Base-by-base conservation (phyloP, 139 green algal genomes). In the Chlamydomonas schloesseri region DNA sequence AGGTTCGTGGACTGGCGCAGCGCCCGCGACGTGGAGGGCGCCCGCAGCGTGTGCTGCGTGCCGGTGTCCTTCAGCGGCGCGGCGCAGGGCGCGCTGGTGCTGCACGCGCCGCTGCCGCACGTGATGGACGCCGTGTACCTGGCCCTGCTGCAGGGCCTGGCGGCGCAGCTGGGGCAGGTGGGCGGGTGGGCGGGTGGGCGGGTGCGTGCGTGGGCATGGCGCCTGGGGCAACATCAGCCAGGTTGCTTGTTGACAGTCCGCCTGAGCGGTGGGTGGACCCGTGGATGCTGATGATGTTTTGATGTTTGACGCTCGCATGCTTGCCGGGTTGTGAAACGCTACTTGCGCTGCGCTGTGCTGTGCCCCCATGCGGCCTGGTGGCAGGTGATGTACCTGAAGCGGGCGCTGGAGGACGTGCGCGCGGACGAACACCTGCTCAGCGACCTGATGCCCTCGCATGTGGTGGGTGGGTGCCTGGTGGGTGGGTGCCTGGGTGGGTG, bases 351-450 rank as follows among this genome's bases (percentile, higher is more conserved):
- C 20, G 55, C 18, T 13, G 55, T 24, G 9, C 9, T 21, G 18
- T 55, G 36, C 36, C 36, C 34, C 24, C 57, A 20, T 34, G 34
- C 20, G 3, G 15, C n/a, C 57, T 23, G 31, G 23, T 33, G 23
- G 34, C 75, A 83, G 76, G 62, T 83, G 15, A 73, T 83, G 60
- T 83, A 83, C 76, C 76, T 83, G 15, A 83, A 83, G 76, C 76
- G 76, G 28, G 76, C 76, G 20, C 76, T 83, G 26, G 76, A 83
- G 76, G 76, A 83, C 76, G 76, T 83, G 23, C 76, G 62, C 36
- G 76, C 76, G 3, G 76, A 83, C 62, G 76, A 83, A 62, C 76
- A 83, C 37, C 76, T 83, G 58, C 76, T 84, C 28, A 75, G 64
- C 29, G 78, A 84, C 78, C 62, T 84, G 29, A 84, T 84, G 78